phyloP scores from a whole-genome alignment of 257 asterid genomes.

The Paraleonurus japonicus region DNA sequence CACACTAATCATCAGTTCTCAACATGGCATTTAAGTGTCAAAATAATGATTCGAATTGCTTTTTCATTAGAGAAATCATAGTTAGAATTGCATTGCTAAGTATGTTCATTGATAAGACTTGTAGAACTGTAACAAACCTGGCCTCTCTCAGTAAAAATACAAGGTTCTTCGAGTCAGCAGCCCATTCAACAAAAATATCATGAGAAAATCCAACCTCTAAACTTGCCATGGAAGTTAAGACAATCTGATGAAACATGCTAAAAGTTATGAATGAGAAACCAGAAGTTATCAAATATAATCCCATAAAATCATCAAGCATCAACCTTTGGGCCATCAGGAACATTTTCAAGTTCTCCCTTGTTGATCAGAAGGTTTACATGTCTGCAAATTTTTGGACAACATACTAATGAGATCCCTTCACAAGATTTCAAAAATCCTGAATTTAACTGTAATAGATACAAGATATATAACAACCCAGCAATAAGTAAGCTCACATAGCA shows the following conservation, averaged over 20 bases:
- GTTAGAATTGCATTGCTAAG: conserved; percentile 11
- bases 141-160: conserved; percentile 95
- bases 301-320: conserved; percentile 14
- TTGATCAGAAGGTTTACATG: conserved; percentile 66
- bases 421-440: conserved; percentile 12
- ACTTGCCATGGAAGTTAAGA: conserved; percentile 96
- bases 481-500: conserved; percentile 15
- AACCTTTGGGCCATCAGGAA: conserved; percentile 93
- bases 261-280: conserved; percentile 21
- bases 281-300: conserved; percentile 24
- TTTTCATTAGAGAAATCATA: background rate
- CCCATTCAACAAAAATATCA: conserved; percentile 97
- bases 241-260: conserved; percentile 54
- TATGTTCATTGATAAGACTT: conserved; percentile 23
- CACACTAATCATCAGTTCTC: conserved; percentile 12
- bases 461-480: background rate
- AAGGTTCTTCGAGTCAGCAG: conserved; percentile 91
- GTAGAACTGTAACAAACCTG: conserved; percentile 61
- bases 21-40: conserved; percentile 17
- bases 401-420: conserved; percentile 29
- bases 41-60: conserved; percentile 14
- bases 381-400: conserved; percentile 48
- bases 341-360: conserved; percentile 79
- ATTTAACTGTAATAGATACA: background rate
- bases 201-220: conserved; percentile 96